Conservation (phyloP, 1,284 basidiomycete species). For the Leccinum glutinopallens region DNA sequence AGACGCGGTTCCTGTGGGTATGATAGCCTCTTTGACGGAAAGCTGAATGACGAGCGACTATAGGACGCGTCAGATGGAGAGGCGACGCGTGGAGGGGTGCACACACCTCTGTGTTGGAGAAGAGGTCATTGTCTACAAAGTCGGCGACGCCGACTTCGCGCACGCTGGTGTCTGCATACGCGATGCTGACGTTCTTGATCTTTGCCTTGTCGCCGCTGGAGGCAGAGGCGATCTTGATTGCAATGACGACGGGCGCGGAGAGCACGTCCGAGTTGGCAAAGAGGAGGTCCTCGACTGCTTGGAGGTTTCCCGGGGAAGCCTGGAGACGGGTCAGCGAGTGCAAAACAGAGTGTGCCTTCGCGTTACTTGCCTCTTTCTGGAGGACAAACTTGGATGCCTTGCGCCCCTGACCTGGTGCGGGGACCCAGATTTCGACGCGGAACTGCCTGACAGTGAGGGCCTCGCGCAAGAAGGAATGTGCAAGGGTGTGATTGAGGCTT, state of each 20-base stretch:
- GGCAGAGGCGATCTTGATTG: slow-evolving; percentile 75
- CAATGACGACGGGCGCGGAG: slow-evolving; percentile 89
- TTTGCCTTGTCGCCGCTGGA: slow-evolving; percentile 54
- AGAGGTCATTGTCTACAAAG: slow-evolving; percentile 94
- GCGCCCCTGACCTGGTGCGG: slow-evolving; percentile 74
- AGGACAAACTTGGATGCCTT: slow-evolving; percentile 74
- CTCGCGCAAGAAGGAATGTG: slow-evolving; percentile 86
- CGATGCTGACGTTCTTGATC: slow-evolving; percentile 66
- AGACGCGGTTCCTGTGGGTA: slow-evolving; percentile 66
- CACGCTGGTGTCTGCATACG: slow-evolving; percentile 77
- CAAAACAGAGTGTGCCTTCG: not conserved
- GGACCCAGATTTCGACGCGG: slow-evolving; percentile 90
- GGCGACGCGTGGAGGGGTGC: not conserved
- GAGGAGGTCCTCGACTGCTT: slow-evolving; percentile 91
- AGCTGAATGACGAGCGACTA: slow-evolving; percentile 95
- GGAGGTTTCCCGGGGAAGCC: slow-evolving; percentile 95
- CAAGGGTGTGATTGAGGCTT: slow-evolving; percentile 78
- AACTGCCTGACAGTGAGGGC: slow-evolving; percentile 91
- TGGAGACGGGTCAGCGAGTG: slow-evolving; percentile 34
- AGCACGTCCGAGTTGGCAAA: slow-evolving; percentile 85
- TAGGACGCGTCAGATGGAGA: slow-evolving; percentile 8
- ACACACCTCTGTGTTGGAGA: slow-evolving; percentile 90
- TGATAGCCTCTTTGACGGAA: slow-evolving; percentile 91
- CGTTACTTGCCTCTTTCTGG: slow-evolving; percentile 70
- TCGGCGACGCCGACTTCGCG: slow-evolving; percentile 81